Evolutionary conservation across 345 rosid species (phyloP).

Genomic region (Eucalyptus lansdowneana): DNA sequence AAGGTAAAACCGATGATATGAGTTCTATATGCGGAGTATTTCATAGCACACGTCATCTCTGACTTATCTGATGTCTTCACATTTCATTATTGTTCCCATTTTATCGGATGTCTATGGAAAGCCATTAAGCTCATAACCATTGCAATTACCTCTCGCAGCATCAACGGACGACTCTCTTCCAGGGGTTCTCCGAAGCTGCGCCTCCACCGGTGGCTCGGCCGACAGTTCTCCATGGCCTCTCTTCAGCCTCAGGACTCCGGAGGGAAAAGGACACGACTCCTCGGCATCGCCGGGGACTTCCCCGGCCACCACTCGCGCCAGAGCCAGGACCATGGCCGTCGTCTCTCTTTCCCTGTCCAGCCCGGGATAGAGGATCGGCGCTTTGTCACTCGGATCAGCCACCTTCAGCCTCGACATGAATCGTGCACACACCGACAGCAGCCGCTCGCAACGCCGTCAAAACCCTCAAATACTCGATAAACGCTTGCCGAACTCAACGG

Average conservation of each 20-base stretch:
- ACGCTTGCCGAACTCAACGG: background rate
- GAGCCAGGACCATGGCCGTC: conserved; percentile 69
- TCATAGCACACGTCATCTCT: background rate
- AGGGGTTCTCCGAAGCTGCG: background rate
- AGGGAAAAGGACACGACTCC: background rate
- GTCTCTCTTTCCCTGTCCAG: conserved; percentile 44
- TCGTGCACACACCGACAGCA: background rate
- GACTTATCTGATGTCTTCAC: background rate
- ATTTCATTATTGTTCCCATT: background rate
- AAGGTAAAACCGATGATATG: background rate
- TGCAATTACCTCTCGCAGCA: background rate
- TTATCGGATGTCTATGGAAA: background rate
- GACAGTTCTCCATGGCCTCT: background rate
- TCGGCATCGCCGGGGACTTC: background rate
- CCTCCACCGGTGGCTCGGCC: background rate
- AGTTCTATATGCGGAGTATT: background rate
- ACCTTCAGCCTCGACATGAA: conserved; percentile 11
- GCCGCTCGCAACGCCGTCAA: background rate
- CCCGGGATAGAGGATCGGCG: background rate
- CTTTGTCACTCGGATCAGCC: conserved; percentile 10
- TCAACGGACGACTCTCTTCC: background rate
- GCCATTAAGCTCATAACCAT: background rate
- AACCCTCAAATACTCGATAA: background rate
- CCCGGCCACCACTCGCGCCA: conserved; percentile 66
- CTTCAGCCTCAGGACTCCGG: background rate